Base-by-base conservation (phyloP, 2,329 filamentous ascomycete species). In the Fusarium zealandicum region DNA sequence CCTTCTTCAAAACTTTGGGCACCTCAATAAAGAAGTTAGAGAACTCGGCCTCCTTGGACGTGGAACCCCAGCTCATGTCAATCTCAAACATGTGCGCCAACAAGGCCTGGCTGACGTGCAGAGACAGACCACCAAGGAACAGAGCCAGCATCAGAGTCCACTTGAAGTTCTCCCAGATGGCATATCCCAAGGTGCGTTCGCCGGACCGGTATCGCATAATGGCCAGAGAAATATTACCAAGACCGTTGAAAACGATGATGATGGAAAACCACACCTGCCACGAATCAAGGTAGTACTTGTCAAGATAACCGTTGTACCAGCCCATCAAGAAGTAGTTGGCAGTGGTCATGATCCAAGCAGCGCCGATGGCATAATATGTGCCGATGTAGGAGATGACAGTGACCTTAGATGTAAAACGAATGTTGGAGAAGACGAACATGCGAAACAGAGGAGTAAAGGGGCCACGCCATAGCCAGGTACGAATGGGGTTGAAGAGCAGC, bases 11-110 rank as follows among this genome's bases (percentile, higher is more conserved):
- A 33, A 96, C 89, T 70, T 89, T 89, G 28, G 89, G 88, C 14
- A 93, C 84, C 70, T 95, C 91, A 55, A 90, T 89, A 75, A 93
- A 93, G 75, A 96, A 96, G 73, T 91, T 90, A 20, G 89, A 88
- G 68, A 89, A 87, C 66, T 92, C 88, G 42, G 85, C 84, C 76
- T 96, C 92, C 76, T 96, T 96, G 33, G 87, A 83, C 0, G 92
- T 96, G 1, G 90, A 86, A 43, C 90, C 90, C 91, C 91, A 95
- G 3, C 84, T 85, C 88, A 95, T 93, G 74, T 95, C 83, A 69
- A 93, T 86, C 75, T 90, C 86, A 71, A 95, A 90, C 84, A 95
- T 90, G 77, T 96, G 92, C 5, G 86, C 82, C 38, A 95, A 75
- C 28, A 96, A 78, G 1, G 91, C 91, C 71, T 93, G 88, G 25